Evolutionary conservation across 2,329 filamentous ascomycete species (phyloP).

Genomic region (Xylariales sp.): DNA sequence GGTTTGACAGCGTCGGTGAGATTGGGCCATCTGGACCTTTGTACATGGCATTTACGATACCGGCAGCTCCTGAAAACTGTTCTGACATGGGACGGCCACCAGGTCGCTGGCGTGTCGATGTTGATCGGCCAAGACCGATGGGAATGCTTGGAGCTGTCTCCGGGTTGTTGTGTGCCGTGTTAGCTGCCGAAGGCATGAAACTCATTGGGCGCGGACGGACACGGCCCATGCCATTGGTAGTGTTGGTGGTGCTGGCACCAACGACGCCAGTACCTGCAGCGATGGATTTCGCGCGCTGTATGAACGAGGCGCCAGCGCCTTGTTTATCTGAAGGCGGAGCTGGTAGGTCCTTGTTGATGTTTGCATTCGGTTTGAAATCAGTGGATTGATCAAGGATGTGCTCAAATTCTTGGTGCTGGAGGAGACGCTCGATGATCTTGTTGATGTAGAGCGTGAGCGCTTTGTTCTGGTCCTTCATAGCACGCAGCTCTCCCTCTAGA

Average conservation of each 20-base stretch:
- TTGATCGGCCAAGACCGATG: slow-evolving; percentile 52
- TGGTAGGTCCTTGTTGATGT: slow-evolving; percentile 81
- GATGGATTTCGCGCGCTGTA: slow-evolving; percentile 60
- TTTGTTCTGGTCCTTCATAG: slow-evolving; percentile 90
- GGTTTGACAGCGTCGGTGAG: slow-evolving; percentile 54
- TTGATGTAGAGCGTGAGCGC: slow-evolving; percentile 97
- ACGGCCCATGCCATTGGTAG: no score
- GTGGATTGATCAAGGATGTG: slow-evolving; percentile 81
- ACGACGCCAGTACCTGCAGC: slow-evolving; percentile 22
- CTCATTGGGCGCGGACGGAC: slow-evolving; percentile 53
- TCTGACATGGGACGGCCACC: slow-evolving; percentile 56
- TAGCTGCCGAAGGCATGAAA: slow-evolving; percentile 39
- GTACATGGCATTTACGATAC: slow-evolving; percentile 87
- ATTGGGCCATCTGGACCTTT: slow-evolving; percentile 63
- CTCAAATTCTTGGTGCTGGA: slow-evolving; percentile 94
- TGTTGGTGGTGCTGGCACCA: no score
- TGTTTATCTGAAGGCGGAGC: slow-evolving; percentile 60
- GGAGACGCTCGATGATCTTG: slow-evolving; percentile 93
- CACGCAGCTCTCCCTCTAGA: slow-evolving; percentile 74
- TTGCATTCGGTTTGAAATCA: slow-evolving; percentile 49
- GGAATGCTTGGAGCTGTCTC: slow-evolving; percentile 74
- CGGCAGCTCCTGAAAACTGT: slow-evolving; percentile 59
- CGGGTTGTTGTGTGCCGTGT: slow-evolving; percentile 56
- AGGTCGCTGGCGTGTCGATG: slow-evolving; percentile 45
- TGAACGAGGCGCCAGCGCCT: slow-evolving; percentile 42